A percentile compares a stretch with the other conserved stretches of the same genome.
phyloP scores from a whole-genome alignment of 2,329 filamentous ascomycete species.

The Didymella arachidicola region DNA sequence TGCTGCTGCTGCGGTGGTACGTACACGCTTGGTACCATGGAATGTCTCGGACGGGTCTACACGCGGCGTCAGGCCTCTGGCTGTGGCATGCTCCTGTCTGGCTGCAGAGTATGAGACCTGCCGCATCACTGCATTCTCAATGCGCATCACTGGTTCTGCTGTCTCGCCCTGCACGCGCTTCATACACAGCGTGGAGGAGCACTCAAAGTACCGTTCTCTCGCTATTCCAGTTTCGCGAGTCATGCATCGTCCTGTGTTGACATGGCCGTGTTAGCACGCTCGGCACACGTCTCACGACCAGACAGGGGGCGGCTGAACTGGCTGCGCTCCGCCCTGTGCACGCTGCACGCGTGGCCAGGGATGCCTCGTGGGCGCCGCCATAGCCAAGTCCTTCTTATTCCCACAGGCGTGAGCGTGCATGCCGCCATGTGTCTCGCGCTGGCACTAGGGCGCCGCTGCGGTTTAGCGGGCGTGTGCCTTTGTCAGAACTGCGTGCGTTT shows the following conservation, averaged over 20 bases:
- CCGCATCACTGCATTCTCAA: slow-evolving; percentile 1
- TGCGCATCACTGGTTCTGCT: neutral
- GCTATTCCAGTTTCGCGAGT: slow-evolving; percentile 5
- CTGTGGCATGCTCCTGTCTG: neutral
- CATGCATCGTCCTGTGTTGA: slow-evolving; percentile 6
- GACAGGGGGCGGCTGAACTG: slow-evolving; percentile 21
- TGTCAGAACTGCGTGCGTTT: slow-evolving; percentile 42
- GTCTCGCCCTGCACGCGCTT: neutral
- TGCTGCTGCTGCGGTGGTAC: slow-evolving; percentile 4
- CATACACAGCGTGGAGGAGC: neutral
- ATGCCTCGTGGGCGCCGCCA: slow-evolving; percentile 46
- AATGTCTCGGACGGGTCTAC: slow-evolving; percentile 14
- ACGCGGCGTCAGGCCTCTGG: slow-evolving; percentile 8
- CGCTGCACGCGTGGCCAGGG: slow-evolving; percentile 36
- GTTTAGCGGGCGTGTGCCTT: slow-evolving; percentile 30
- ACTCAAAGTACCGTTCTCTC: neutral
- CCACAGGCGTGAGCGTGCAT: slow-evolving; percentile 36
- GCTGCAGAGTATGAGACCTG: slow-evolving; percentile 11
- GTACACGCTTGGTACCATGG: slow-evolving; percentile 10
- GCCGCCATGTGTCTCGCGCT: slow-evolving; percentile 42
- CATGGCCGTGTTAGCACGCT: slow-evolving; percentile 5
- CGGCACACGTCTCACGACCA: slow-evolving; percentile 18
- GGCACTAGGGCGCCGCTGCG: slow-evolving; percentile 30
- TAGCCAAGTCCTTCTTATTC: slow-evolving; percentile 40
- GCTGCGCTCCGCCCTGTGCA: slow-evolving; percentile 23